phyloP scores from a whole-genome alignment of 768 basidiomycete genomes.

The Pleurotus eryngii region DNA sequence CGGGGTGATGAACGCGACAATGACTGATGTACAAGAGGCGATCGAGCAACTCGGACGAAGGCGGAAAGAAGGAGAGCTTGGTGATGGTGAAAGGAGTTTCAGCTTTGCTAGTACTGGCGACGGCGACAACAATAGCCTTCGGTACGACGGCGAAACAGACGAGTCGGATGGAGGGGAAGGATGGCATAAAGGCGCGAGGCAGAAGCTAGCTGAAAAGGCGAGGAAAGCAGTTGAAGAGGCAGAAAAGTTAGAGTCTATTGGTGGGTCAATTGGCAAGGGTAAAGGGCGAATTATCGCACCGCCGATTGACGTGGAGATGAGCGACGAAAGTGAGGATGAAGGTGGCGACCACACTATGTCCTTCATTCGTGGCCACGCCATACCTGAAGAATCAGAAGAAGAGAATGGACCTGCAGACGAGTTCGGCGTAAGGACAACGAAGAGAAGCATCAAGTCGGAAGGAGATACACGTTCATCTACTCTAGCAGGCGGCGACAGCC shows the following conservation, averaged over 20 bases:
- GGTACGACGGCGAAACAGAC: conserved; percentile 40
- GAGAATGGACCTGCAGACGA: conserved; percentile 62
- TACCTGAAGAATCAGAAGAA: conserved; percentile 29
- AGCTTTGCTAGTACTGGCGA: conserved; percentile 72
- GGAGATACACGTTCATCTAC: conserved; percentile 11
- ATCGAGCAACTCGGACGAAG: conserved; percentile 79
- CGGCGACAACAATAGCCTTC: conserved; percentile 19
- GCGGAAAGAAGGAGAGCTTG: conserved; percentile 30
- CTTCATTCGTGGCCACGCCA: not conserved
- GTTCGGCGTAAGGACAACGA: conserved; percentile 15
- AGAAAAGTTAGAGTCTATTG: conserved; percentile 40
- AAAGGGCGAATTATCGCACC: conserved; percentile 35
- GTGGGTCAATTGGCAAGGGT: conserved; percentile 18
- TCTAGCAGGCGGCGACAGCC: not conserved
- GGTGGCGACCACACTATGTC: conserved; percentile 39
- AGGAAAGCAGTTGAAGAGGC: conserved; percentile 59
- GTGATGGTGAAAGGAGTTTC: conserved; percentile 65
- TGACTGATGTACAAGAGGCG: conserved; percentile 88
- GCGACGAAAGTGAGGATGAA: conserved; percentile 78
- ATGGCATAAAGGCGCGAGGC: conserved; percentile 64
- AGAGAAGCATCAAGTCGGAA: conserved; percentile 18
- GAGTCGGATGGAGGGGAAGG: conserved; percentile 39
- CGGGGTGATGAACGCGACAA: conserved; percentile 73
- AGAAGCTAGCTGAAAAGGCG: conserved; percentile 69
- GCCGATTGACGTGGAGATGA: conserved; percentile 72